Evolutionary conservation across 352 stramenopile genomes (phyloP).

Genomic region (Pythium guiyangense): DNA sequence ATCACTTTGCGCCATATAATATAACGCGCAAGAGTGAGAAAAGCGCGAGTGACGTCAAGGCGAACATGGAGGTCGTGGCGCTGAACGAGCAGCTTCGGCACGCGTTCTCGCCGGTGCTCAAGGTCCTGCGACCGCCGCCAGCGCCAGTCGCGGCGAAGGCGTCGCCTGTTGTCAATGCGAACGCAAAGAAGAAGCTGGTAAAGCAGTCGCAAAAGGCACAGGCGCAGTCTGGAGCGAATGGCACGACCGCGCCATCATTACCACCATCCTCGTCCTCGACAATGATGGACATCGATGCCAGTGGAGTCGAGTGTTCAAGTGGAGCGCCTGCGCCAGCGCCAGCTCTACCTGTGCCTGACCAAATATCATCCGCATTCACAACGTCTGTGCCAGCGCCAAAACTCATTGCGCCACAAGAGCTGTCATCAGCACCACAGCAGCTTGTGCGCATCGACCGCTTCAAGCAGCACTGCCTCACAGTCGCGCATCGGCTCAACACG

Average conservation of each 20-base stretch:
- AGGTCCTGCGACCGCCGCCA: constrained; percentile 23
- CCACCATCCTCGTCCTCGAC: neutral
- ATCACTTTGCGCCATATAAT: too few relatives aligned
- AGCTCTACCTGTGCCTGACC: too few relatives aligned
- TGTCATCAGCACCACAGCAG: neutral
- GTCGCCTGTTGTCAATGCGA: neutral
- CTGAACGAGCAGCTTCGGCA: constrained; percentile 66
- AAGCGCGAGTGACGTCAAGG: too few relatives aligned
- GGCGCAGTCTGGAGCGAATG: neutral
- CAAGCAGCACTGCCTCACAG: constrained; percentile 27
- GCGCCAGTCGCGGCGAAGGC: constrained; percentile 6
- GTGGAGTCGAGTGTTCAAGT: neutral
- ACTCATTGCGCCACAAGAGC: neutral
- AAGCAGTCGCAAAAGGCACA: too few relatives aligned
- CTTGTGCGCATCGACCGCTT: constrained; percentile 14
- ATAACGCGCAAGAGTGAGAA: too few relatives aligned
- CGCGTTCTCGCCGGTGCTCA: constrained; percentile 56
- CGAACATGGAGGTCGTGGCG: constrained; percentile 53
- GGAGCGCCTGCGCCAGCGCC: too few relatives aligned
- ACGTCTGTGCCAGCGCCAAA: too few relatives aligned
- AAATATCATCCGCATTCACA: too few relatives aligned
- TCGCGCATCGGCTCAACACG: constrained; percentile 48
- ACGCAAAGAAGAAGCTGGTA: too few relatives aligned
- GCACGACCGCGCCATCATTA: too few relatives aligned
- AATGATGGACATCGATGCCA: neutral